phyloP scores from a whole-genome alignment of 768 basidiomycete species.

The Trametes meyenii region DNA sequence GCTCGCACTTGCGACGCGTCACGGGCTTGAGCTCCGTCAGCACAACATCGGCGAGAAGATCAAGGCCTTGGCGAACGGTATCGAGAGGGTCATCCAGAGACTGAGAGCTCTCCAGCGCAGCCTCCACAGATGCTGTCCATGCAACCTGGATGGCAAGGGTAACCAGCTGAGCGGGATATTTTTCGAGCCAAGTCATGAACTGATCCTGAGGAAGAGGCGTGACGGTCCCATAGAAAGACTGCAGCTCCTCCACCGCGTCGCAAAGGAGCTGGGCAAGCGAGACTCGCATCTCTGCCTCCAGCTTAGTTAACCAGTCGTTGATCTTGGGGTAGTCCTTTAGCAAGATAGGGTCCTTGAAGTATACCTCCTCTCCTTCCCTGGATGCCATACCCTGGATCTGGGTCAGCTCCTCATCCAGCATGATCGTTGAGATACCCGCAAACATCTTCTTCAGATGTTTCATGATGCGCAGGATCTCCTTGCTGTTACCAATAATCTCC shows the following conservation, averaged over 20 bases:
- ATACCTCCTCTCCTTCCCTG: conserved; percentile 92
- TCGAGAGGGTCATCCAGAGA: conserved; percentile 69
- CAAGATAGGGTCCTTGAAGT: conserved; percentile 78
- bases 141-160: conserved; percentile 94
- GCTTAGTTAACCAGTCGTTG: conserved; percentile 95
- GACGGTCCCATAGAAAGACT: conserved; percentile 75
- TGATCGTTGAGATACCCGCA: conserved; percentile 91
- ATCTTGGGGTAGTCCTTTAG: conserved; percentile 96
- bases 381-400: conserved; percentile 94
- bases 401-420: conserved; percentile 83
- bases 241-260: conserved; percentile 79
- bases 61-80: conserved; percentile 80
- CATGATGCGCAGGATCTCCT: conserved; percentile 96
- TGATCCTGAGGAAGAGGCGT: conserved; percentile 60
- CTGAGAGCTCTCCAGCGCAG: conserved; percentile 56
- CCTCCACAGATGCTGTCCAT: conserved; percentile 89
- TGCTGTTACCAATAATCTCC: conserved; percentile 99
- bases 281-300: conserved; percentile 91
- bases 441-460: conserved; percentile 99
- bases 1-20: conserved; percentile 97
- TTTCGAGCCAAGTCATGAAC: conserved; percentile 90
- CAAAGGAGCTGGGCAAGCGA: conserved; percentile 84
- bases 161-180: conserved; percentile 94
- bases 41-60: conserved; percentile 96
- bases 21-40: conserved; percentile 85